Percentiles rank a stretch among this genome's conserved stretches.
Evolutionary conservation across 2,329 filamentous ascomycete genomes (phyloP).

Genomic region (Trematosphaeria pertusa): DNA sequence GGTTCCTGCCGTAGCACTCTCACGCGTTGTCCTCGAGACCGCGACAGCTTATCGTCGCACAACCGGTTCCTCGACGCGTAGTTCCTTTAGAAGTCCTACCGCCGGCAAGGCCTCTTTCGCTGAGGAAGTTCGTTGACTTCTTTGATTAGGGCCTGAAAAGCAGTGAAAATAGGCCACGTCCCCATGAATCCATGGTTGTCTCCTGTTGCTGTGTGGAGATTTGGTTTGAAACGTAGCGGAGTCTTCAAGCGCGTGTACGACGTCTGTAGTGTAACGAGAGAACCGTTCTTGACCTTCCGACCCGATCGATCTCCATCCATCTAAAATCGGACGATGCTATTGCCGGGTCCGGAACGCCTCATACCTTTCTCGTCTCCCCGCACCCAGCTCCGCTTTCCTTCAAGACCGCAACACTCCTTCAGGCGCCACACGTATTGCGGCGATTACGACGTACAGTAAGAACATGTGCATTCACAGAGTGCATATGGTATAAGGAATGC

Average conservation of each 20-base stretch:
- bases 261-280: conserved; percentile 13
- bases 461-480: too few species aligned
- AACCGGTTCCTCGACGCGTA: too few species aligned
- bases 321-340: not conserved
- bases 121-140: not conserved
- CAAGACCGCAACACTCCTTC: too few species aligned
- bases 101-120: not conserved
- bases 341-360: not conserved
- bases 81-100: too few species aligned
- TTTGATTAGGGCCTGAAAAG: too few species aligned
- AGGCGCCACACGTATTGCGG: too few species aligned
- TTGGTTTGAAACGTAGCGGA: conserved; percentile 8
- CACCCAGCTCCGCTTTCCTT: not conserved
- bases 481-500: too few species aligned
- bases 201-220: conserved; percentile 4
- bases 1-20: conserved; percentile 28
- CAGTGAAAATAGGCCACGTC: too few species aligned
- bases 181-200: too few species aligned
- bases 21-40: conserved; percentile 11
- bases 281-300: not conserved
- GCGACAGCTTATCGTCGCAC: too few species aligned
- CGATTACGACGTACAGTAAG: too few species aligned
- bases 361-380: not conserved
- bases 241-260: conserved; percentile 8
- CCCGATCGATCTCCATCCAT: not conserved